Evolutionary conservation across 2,329 filamentous ascomycete genomes (phyloP).

Genomic region (Purpureocillium takamizusanense): DNA sequence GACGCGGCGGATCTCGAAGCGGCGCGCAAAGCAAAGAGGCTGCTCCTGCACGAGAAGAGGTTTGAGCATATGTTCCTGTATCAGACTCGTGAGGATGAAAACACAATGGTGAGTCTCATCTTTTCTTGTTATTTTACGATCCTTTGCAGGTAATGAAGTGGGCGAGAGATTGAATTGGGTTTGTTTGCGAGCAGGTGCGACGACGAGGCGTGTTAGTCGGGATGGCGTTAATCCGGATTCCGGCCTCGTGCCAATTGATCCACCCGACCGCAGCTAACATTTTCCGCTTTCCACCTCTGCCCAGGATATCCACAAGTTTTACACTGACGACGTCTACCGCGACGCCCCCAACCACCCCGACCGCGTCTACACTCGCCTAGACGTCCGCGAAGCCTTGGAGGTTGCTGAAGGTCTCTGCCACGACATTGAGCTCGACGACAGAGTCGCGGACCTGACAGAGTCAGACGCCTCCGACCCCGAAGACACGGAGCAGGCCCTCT

Average conservation of each 20-base stretch:
- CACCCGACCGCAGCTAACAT: conserved; percentile 10
- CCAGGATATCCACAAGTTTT: conserved; percentile 12
- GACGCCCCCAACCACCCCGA: conserved; percentile 7
- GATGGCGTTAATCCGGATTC: conserved; percentile 11
- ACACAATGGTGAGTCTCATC: conserved; percentile 6
- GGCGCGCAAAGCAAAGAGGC: neutral
- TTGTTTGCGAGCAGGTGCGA: too few relatives aligned
- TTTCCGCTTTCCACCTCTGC: conserved; percentile 5
- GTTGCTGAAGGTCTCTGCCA: too few relatives aligned
- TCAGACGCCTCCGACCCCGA: too few relatives aligned
- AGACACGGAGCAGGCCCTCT: too few relatives aligned
- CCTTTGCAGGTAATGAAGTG: too few relatives aligned
- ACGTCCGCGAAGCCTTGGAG: too few relatives aligned
- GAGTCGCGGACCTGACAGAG: too few relatives aligned
- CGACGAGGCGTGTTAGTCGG: conserved; percentile 2
- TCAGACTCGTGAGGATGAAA: neutral
- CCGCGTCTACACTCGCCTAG: conserved; percentile 2
- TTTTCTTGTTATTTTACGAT: neutral
- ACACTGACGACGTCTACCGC: conserved; percentile 4
- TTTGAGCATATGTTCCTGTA: conserved; percentile 7
- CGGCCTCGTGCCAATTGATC: neutral
- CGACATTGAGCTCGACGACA: too few relatives aligned
- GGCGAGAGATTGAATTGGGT: too few relatives aligned
- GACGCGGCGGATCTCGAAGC: neutral
- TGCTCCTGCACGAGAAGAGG: conserved; percentile 4